phyloP scores from a whole-genome alignment of 2,329 filamentous ascomycete species.

The Teratosphaeria epicoccoides region DNA sequence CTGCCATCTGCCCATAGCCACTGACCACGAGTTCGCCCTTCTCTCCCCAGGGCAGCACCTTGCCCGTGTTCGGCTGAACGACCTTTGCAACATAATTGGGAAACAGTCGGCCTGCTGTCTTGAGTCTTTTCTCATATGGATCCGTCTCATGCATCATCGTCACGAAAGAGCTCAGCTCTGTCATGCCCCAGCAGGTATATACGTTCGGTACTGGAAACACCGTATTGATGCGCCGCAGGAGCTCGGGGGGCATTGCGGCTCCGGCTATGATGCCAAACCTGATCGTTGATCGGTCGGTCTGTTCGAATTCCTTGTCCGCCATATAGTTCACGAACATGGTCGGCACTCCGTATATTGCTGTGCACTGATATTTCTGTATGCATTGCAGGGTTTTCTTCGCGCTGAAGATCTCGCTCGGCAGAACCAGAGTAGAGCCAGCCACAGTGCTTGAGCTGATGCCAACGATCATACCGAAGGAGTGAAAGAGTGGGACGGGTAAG shows the following conservation, averaged over 20 bases:
- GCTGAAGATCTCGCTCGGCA: constrained; percentile 60
- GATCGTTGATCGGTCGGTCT: constrained; percentile 16
- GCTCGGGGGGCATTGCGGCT: constrained; percentile 48
- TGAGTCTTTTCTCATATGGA: constrained; percentile 53
- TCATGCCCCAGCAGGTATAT: constrained; percentile 48
- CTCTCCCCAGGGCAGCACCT: constrained; percentile 55
- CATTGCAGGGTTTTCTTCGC: constrained; percentile 13
- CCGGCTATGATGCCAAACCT: constrained; percentile 55
- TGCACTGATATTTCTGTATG: constrained; percentile 44
- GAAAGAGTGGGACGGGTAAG: constrained; percentile 74
- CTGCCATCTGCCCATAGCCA: constrained; percentile 62
- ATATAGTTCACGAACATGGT: constrained; percentile 65
- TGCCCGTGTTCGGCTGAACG: constrained; percentile 52
- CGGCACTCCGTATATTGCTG: constrained; percentile 69
- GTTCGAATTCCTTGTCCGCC: constrained; percentile 14
- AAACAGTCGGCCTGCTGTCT: constrained; percentile 65
- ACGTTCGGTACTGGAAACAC: constrained; percentile 68
- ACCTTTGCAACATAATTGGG: constrained; percentile 68
- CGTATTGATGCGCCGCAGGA: constrained; percentile 62
- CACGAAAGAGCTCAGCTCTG: constrained; percentile 40
- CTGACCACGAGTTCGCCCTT: constrained; percentile 67
- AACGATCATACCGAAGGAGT: constrained; percentile 71
- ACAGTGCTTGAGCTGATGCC: constrained; percentile 18
- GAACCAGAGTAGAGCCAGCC: constrained; percentile 59
- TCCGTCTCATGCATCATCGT: constrained; percentile 36